phyloP scores from a whole-genome alignment of 2,329 filamentous ascomycete species.

The Neurospora sp. region DNA sequence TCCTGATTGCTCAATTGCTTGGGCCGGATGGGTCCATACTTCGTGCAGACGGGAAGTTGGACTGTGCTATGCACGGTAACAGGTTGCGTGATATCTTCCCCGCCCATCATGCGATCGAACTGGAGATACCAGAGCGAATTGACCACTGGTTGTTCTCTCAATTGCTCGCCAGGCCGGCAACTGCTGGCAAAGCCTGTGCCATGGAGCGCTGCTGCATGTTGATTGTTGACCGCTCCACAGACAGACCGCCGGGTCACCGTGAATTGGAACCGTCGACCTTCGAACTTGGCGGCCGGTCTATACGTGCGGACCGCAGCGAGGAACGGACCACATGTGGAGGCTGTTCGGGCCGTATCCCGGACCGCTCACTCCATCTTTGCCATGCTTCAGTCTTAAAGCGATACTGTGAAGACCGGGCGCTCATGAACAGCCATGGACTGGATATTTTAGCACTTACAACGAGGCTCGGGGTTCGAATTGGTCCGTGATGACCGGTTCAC shows the following conservation, averaged over 20 bases:
- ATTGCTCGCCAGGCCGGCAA: background rate
- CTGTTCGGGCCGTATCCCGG: background rate
- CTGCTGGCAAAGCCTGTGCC: background rate
- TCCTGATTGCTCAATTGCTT: background rate
- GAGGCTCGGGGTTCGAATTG: constrained; percentile 4
- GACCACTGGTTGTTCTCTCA: background rate
- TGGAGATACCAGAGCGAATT: background rate
- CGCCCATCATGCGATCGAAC: background rate
- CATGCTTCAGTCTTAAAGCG: background rate
- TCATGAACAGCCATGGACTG: background rate
- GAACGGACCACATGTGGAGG: background rate
- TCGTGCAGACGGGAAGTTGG: background rate
- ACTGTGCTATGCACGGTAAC: background rate
- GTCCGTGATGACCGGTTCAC: constrained; percentile 7
- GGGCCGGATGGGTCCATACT: background rate
- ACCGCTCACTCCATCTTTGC: background rate
- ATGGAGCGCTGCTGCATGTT: background rate
- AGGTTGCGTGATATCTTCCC: background rate
- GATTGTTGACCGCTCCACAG: background rate
- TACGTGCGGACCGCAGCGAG: background rate
- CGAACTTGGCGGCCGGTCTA: background rate
- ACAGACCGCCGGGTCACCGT: background rate
- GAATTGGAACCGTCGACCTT: background rate
- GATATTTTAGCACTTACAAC: constrained; percentile 10
- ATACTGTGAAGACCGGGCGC: background rate